Evolutionary conservation across 345 rosid species (phyloP), one percentile per base, ranked within the genome.

Genomic region (Abelmoschus esculentus): DNA sequence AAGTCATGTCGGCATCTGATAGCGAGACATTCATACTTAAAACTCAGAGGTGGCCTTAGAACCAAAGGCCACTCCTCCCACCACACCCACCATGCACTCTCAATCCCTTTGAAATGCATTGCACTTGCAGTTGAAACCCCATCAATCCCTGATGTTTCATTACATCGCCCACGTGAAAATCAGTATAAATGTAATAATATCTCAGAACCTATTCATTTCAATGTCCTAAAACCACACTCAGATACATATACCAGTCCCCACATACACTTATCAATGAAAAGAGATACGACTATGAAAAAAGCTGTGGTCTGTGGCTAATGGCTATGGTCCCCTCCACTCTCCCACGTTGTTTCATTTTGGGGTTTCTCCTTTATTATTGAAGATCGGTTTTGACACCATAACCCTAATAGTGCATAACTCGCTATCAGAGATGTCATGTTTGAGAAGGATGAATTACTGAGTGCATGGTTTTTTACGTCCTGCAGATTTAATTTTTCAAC

Each of bases 261-360:
- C 49, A 36, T 9, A 1, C 10, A 47, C 29, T 61, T 38, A 17
- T 36, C 29, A 17, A 36, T 38, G 14, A 9, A 17, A n/a, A 36
- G 1, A 38, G 15, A 28, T 34, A 61, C 38, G 49, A 10, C 66
- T 8, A 15, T 32, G 17, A 7, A 1, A 32, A 18, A 36, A 38
- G 50, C 49, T 62, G 67, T 28, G 11, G 26, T 0, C 26, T 22
- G 26, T 22, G 26, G 26, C 26, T 22, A 22, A 22, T 22, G 26
- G 53, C 22, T 53, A 53, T 64, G 68, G 68, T 64, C 67, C 67
- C 67, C 67, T 22, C 49, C 32, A 31, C 32, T 6, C 59, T 19
- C 19, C 22, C 6, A 2, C 12, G 2, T 55, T 55, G 12, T 55
- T 55, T 22, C 31, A 17, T 11, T 29, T 31, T 17, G 12, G 9